Evolutionary conservation across 2,329 filamentous ascomycete genomes (phyloP).

Genomic region (Hypoxylon sp.): DNA sequence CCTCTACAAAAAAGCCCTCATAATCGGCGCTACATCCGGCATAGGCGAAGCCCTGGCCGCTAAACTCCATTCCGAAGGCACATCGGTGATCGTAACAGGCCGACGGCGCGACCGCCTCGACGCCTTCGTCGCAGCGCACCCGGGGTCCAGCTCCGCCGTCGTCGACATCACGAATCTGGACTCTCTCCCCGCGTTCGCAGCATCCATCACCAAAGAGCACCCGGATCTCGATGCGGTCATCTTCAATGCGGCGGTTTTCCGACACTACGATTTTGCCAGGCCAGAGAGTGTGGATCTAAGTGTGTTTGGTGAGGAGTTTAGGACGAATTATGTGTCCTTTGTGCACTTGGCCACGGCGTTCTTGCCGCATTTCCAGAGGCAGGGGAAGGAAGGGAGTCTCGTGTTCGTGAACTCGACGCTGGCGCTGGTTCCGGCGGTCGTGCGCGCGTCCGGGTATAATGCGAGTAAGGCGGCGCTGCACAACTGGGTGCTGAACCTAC

Average conservation of each 20-base stretch:
- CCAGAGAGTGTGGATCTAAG: constrained; percentile 59
- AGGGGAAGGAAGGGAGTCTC: constrained; percentile 29
- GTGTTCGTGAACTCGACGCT: constrained; percentile 53
- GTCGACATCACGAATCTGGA: constrained; percentile 61
- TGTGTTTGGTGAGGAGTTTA: constrained; percentile 59
- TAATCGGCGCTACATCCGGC: constrained; percentile 66
- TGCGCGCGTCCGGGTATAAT: constrained; percentile 62
- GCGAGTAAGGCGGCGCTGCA: constrained; percentile 66
- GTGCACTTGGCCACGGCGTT: constrained; percentile 62
- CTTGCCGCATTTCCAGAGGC: constrained; percentile 59
- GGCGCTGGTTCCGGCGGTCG: constrained; percentile 59
- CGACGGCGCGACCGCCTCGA: constrained; percentile 64
- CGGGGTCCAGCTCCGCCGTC: constrained; percentile 34
- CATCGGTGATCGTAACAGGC: constrained; percentile 63
- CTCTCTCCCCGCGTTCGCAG: constrained; percentile 55
- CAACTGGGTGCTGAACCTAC: constrained; percentile 60
- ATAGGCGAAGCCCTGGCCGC: constrained; percentile 63
- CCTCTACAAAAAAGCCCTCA: constrained; percentile 64
- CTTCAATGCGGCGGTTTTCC: constrained; percentile 66
- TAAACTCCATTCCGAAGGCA: constrained; percentile 55
- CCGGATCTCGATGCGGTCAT: constrained; percentile 66
- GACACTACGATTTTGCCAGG: constrained; percentile 59
- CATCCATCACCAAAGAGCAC: constrained; percentile 55
- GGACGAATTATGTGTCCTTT: constrained; percentile 62
- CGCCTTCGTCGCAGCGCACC: constrained; percentile 60